Evolutionary conservation across 345 rosid species (phyloP).

Genomic region (Orychophragmus violaceus): DNA sequence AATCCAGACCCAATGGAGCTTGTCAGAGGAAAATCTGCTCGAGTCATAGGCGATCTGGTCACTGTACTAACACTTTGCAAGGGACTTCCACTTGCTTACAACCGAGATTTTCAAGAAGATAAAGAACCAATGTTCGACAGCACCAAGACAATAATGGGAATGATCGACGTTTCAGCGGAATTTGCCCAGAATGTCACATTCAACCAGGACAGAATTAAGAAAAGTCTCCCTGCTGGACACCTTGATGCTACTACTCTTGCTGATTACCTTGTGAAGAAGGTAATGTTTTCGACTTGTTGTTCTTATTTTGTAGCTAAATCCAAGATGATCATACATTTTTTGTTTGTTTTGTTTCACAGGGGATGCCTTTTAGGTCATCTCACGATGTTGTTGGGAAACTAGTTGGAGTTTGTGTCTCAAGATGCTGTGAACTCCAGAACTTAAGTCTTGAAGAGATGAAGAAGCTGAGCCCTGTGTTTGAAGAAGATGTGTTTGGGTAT

Average conservation of each 20-base stretch:
- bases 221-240: slow-evolving; percentile 80
- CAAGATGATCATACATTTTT: neutral
- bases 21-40: slow-evolving; percentile 87
- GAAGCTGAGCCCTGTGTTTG: slow-evolving; percentile 56
- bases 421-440: slow-evolving; percentile 67
- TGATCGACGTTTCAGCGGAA: slow-evolving; percentile 93
- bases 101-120: slow-evolving; percentile 97
- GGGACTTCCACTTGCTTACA: slow-evolving; percentile 96
- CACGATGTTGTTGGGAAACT: slow-evolving; percentile 88
- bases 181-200: slow-evolving; percentile 86
- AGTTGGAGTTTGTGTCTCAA: slow-evolving; percentile 72
- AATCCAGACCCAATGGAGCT: slow-evolving; percentile 99
- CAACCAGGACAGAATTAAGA: slow-evolving; percentile 55
- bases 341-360: slow-evolving; percentile 38
- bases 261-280: slow-evolving; percentile 93
- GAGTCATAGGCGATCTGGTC: slow-evolving; percentile 75
- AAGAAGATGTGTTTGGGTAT: slow-evolving; percentile 61
- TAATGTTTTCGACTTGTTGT: neutral
- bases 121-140: slow-evolving; percentile 93
- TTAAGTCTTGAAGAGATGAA: slow-evolving; percentile 65
- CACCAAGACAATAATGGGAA: slow-evolving; percentile 69
- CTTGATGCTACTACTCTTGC: slow-evolving; percentile 97
- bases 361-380: slow-evolving; percentile 85
- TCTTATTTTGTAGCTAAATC: neutral
- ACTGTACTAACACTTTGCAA: slow-evolving; percentile 89